A percentile compares a stretch with the other conserved stretches of the same genome.
Conservation (phyloP, 2,329 filamentous ascomycete genomes). For the Colletotrichum sp. region DNA sequence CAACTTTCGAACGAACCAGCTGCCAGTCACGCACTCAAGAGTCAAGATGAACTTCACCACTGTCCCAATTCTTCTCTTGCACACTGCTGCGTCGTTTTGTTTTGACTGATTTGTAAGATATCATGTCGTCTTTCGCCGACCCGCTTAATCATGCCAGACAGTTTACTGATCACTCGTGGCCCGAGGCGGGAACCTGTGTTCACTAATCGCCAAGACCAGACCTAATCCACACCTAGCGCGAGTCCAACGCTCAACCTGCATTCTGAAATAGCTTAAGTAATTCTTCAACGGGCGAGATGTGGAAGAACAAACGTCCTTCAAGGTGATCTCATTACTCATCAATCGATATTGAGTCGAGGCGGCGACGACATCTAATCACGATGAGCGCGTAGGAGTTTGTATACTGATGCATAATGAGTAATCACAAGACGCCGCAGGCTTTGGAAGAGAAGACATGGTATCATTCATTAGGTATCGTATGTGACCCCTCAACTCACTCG, state of each 20-base stretch:
- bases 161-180: background rate
- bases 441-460: background rate
- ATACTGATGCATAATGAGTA: background rate
- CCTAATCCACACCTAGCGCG: background rate
- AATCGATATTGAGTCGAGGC: background rate
- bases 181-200: background rate
- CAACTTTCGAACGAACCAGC: background rate
- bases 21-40: background rate
- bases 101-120: background rate
- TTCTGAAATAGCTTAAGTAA: background rate
- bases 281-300: background rate
- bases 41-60: background rate
- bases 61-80: background rate
- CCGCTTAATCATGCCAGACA: background rate
- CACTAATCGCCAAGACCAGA: background rate
- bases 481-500: background rate
- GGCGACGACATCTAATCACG: background rate
- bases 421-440: background rate
- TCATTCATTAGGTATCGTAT: background rate
- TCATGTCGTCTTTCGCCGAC: background rate
- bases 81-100: fast-evolving
- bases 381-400: fast-evolving
- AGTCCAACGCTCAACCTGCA: background rate
- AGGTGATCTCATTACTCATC: background rate
- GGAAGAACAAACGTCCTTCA: background rate